Evolutionary conservation across 2,329 filamentous ascomycete species (phyloP), one percentile per base, ranked within the genome.

Genomic region (Zasmidium citrigriseum): DNA sequence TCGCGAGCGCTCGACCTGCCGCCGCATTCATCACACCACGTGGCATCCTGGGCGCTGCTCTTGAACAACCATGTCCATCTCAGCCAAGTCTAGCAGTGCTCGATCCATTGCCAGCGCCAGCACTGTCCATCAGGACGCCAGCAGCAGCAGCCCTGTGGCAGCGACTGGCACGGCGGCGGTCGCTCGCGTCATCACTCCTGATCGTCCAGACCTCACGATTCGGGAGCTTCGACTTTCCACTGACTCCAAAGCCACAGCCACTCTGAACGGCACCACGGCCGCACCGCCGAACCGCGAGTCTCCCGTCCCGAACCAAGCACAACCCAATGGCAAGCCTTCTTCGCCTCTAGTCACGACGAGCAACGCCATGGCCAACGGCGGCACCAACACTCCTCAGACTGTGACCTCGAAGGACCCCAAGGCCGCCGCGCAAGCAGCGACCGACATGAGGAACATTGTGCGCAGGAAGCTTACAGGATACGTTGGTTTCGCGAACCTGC

Each of bases 381-480:
- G 77, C 64, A 76, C 75, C 53, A 75, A 76, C 63, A 66, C 66
- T 22, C 77, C 78, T 23, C 85, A 87, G 73, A 87, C 85, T 23
- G 82, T 88, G 68, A 83, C 79, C 72, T 86, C 85, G 52, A 86
- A 83, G 75, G 84, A 88, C 70, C 85, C 85, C 58, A 88, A 88
- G 72, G 75, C 76, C 60, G 78, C 80, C 60, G 76, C 80, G 55
- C 72, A 78, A 68, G 72, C 79, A 66, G 76, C 78, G 53, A 75
- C 75, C 67, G 74, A 83, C 67, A 89, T 89, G 83, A 88, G 88
- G 79, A 98, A 99, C 83, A 96, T 99, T 76, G 93, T 99, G 71
- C 91, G 95, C 79, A 87, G 95, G 79, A 99, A 99, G 84, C 83
- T 99, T 75, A 98, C 95, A 52, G 95, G 95, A 74, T 99, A 98